A percentile compares a stretch with the other conserved stretches of the same genome.
phyloP scores from a whole-genome alignment of 139 green algal genomes.

The Chlamydomonas asymmetrica region DNA sequence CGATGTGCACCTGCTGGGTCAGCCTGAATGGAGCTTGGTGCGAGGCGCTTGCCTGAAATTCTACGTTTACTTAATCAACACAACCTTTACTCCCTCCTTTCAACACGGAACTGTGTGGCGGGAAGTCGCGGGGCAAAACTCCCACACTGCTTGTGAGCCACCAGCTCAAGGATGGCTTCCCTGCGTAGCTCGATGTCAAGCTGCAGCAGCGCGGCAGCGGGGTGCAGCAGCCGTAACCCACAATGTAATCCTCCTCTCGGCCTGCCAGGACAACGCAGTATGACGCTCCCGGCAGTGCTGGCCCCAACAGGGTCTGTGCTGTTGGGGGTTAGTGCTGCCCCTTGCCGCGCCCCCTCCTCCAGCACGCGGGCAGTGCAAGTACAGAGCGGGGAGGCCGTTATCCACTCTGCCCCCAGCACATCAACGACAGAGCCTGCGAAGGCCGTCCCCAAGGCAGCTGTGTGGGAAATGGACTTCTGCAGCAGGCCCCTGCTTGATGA shows the following conservation, averaged over 20 bases:
- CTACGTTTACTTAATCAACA: no score
- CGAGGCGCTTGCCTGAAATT: no score
- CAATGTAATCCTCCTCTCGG: no score
- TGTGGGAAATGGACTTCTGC: constrained; percentile 98
- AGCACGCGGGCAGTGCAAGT: neutral
- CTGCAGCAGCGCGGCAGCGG: no score
- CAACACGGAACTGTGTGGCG: no score
- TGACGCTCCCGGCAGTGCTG: neutral
- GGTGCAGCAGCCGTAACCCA: neutral
- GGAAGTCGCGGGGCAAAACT: no score
- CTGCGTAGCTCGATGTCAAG: no score
- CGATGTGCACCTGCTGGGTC: no score
- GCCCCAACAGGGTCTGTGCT: neutral
- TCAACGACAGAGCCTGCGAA: constrained; percentile 1
- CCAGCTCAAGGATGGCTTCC: no score
- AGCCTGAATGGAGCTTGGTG: no score
- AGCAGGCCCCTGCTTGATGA: constrained; percentile 94
- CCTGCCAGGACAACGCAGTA: neutral
- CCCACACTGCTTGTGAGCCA: no score
- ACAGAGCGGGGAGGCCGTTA: neutral
- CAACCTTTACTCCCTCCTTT: no score
- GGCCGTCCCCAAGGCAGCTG: constrained; percentile 34
- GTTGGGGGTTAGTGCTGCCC: neutral
- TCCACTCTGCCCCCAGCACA: constrained; percentile 2
- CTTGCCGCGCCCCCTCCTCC: neutral